Base-by-base conservation (phyloP, 1,284 basidiomycete genomes). In the Caloboletus firmus region DNA sequence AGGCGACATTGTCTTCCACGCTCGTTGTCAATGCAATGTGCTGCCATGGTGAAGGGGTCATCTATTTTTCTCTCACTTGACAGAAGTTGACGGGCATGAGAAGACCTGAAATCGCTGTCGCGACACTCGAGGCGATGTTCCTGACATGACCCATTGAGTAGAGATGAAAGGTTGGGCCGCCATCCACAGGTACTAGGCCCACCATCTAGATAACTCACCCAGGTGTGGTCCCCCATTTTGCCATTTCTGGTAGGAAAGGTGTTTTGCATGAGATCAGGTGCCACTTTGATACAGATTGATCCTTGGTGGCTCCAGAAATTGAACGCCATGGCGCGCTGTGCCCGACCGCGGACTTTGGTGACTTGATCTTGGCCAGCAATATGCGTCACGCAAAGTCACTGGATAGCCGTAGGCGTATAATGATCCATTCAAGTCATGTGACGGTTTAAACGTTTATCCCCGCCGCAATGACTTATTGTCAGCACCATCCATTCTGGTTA, bases 21-120 rank as follows among this genome's bases (percentile, higher is more conserved):
- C 28, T 11, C 9, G 37, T 51, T 44, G 57, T n/a, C 35, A 43
- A 18, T 30, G 7, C 28, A 32, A 18, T 31, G 24, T 17, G 51
- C 50, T 61, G 32, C 28, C 55, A 63, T 49, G 50, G 42, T 11
- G 34, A 55, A 47, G 24, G 17, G 30, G 4, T n/a, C 18, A 15
- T 18, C 18, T 28, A 11, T 6, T 32, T 39, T 13, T 43, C 36
- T 37, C 57, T 34, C 28, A 24, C 39, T 4, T 20, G 32, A 26
- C 22, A n/a, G 5, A 12, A 22, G 26, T 20, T 2, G 26, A 37
- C n/a, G 2, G 32, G 30, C 37, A 49, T 41, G 34, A 18, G 35
- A 34, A 36, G 43, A 49, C 45, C 9, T 32, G 24, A n/a, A n/a
- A 20, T 28, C 10, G 18, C 8, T 34, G 8, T 51, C 3, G 45